These are phyloP conservation scores for Poa annua DNA, from an alignment of 176 grass and related monocot species.

Conservation along the genomic window DNA sequence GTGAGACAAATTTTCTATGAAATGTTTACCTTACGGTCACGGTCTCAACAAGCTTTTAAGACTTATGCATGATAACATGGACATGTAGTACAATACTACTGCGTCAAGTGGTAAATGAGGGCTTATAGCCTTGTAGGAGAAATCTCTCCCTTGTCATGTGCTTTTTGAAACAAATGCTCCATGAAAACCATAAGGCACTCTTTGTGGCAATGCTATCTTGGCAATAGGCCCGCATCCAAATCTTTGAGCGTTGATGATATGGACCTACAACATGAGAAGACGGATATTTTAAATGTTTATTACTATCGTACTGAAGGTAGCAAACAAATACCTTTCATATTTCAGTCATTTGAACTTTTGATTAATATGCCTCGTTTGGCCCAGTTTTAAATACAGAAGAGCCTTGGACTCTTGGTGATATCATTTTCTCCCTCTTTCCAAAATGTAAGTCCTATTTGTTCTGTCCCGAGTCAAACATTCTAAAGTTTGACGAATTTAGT, in stretches of 20 bases:
- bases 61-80: neutral
- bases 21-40: neutral
- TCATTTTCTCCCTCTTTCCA: neutral
- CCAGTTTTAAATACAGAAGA: neutral
- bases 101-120: neutral
- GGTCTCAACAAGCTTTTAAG: neutral
- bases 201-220: slow-evolving; percentile 43
- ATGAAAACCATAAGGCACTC: slow-evolving; percentile 50
- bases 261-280: slow-evolving; percentile 18
- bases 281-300: neutral
- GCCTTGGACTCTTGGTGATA: neutral
- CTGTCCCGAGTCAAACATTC: neutral
- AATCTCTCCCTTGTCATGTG: neutral
- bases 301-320: neutral
- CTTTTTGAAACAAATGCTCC: slow-evolving; percentile 38
- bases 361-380: neutral
- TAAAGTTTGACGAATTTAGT: no score
- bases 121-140: neutral
- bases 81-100: neutral
- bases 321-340: neutral
- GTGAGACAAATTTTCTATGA: slow-evolving; percentile 18
- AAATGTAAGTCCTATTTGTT: neutral
- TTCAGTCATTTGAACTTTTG: neutral
- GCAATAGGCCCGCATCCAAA: slow-evolving; percentile 31
- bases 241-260: slow-evolving; percentile 1